Evolutionary conservation across 2,329 filamentous ascomycete genomes (phyloP).

Genomic region (Tolypocladium nubicola): DNA sequence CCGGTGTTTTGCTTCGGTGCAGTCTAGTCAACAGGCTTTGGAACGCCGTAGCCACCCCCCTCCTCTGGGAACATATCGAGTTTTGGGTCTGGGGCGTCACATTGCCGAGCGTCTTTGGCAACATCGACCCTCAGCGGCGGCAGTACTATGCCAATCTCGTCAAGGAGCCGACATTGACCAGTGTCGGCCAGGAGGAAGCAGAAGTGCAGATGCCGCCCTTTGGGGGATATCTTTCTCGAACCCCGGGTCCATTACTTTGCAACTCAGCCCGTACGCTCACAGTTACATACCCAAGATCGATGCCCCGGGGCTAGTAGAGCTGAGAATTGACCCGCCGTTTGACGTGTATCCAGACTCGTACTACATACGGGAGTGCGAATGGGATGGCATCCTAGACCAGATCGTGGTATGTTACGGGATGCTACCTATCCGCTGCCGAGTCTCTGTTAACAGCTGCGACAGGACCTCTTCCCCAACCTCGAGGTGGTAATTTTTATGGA

Average conservation of each 20-base stretch:
- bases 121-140: neutral
- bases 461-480: neutral
- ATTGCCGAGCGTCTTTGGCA: neutral
- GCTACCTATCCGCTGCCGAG: neutral
- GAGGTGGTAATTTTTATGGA: neutral
- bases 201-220: neutral
- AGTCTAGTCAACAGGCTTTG: neutral
- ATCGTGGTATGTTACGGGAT: neutral
- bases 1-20: neutral
- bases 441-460: neutral
- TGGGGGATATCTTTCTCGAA: neutral
- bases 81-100: neutral
- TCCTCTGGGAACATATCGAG: neutral
- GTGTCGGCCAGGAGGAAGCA: neutral
- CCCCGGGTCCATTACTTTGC: neutral
- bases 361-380: neutral
- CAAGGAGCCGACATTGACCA: neutral
- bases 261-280: neutral
- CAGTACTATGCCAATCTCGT: neutral
- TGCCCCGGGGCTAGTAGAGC: neutral
- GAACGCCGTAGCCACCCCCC: neutral
- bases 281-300: too few species aligned
- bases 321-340: neutral
- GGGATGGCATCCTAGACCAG: neutral
- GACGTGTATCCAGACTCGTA: neutral